These are phyloP conservation scores for Penicillium polonicum DNA, from an alignment of 2,329 filamentous ascomycete species.

Conservation along the genomic window DNA sequence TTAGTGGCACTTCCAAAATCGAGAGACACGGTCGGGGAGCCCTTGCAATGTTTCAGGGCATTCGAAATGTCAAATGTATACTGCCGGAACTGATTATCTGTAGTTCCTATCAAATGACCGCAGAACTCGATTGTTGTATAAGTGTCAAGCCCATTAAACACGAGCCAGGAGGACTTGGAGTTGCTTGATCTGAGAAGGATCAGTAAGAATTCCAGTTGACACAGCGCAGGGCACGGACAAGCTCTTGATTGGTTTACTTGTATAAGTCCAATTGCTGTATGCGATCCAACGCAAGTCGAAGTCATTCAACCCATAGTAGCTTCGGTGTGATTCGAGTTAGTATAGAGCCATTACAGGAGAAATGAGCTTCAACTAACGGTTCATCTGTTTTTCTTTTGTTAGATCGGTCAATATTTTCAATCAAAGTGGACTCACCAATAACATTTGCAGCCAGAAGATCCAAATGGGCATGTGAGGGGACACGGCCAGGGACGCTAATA, in stretches of 20 bases:
- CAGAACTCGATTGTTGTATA: conserved; percentile 59
- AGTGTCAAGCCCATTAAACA: conserved; percentile 64
- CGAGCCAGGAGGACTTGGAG: conserved; percentile 51
- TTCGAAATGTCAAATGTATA: conserved; percentile 59
- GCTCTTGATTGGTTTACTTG: conserved; percentile 45
- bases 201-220: neutral
- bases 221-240: conserved; percentile 35
- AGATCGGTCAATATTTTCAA: neutral
- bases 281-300: conserved; percentile 61
- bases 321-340: conserved; percentile 9
- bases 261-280: conserved; percentile 62
- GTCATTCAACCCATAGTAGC: conserved; percentile 58
- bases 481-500: conserved; percentile 53
- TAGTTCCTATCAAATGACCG: conserved; percentile 53
- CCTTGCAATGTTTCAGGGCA: conserved; percentile 45
- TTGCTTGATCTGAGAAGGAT: conserved; percentile 28
- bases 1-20: conserved; percentile 59
- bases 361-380: conserved; percentile 28
- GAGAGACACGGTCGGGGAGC: conserved; percentile 46
- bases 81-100: conserved; percentile 63
- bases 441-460: conserved; percentile 55
- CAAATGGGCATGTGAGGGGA: conserved; percentile 61
- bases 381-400: conserved; percentile 26
- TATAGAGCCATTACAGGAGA: conserved; percentile 3
- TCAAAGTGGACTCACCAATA: conserved; percentile 48